Base-by-base conservation (phyloP, 768 basidiomycete genomes). In the Brasilioporus rufonigricans region DNA sequence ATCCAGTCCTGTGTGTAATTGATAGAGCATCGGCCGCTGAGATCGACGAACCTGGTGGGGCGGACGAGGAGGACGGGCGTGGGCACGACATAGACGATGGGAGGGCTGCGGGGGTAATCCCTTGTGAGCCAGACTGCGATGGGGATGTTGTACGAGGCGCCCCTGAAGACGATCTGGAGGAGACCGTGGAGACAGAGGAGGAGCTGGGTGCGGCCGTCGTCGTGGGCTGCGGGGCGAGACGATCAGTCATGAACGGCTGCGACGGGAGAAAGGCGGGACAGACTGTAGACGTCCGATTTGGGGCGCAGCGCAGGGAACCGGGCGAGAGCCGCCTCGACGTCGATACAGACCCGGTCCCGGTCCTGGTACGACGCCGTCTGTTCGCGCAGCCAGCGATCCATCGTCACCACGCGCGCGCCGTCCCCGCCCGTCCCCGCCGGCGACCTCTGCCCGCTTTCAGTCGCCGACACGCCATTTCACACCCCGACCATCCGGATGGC, bases 141-240 rank as follows among this genome's bases (percentile, higher is more conserved):
- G 4, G 97, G 97, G 63, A 98, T 98, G 71, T 99, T 93, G 77
- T 99, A 99, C 2, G 87, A 78, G 1, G 83, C 74, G 1, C 77
- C 73, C 46, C 88, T 80, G 74, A 84, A 96, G 0, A 80, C 71
- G 61, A 99, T 97, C 5, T 93, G 94, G 1, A 99, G 77, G 5
- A 98, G 82, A 11, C 97, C 97, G 65, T 97, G 91, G 4, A 96
- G 63, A 60, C 92, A 93, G 53, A 98, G 85, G 26, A 99, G 81
- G 18, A 98, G 79, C 65, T 95, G 93, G 0, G 92, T 87, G 35
- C 96, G 85, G 44, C 97, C 97, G 60, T 97, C 93, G 71, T 99
- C 93, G 74, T 91, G 94, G 0, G 90, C 93, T 97, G 67, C 13
- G 52, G 5, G 2, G 16, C 24, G 6, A 32, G 9, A 36, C 60